Base-by-base conservation (phyloP, 306 rosid genomes). In the Cucumis sativus region DNA sequence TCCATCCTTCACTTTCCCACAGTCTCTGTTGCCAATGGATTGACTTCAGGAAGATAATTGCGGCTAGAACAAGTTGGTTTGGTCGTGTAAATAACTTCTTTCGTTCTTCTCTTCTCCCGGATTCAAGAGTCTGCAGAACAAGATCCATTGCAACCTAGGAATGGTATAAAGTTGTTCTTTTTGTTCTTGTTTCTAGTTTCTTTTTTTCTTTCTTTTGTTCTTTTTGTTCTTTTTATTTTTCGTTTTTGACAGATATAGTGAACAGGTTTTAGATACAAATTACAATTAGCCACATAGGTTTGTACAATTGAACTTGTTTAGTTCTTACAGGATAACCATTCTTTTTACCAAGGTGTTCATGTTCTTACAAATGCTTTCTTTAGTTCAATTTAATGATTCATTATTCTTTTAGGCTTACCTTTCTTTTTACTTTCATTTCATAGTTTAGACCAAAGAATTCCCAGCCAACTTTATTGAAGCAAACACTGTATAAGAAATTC, bases 221-320 rank as follows among this genome's bases (percentile, higher is more conserved):
- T 28, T 28, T 1, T 28, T 28, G 2, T 28, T 28, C 30, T 28
- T 28, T 28, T 23, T 23, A 23, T 23, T 23, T 23, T 23, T 23
- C 25, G 25, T 23, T 61, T 68, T 45, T 45, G 57, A 72, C 61
- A 72, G 77, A 52, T 72, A 72, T 72, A 72, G 77, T 72, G 77
- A 72, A 71, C 60, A 71, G 59, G 76, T 71, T 71, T 71, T 40
- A 52, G 57, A 52, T 72, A 72, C 77, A 51, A 49, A 51, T 43
- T 72, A 72, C 45, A 49, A 8, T 51, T 35, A 72, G 62, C 45
- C 62, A 25, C 59, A 30, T 72, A 72, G 76, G 23, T 71, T 71
- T 71, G 76, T 71, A 71, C 40, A 71, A n/a, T 47, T 71, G 76
- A 71, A 71, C 76, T 71, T 21, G 76, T 71, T 49, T 45, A 71